Conservation (phyloP, 768 basidiomycete genomes). For the Hydnum rufescens region DNA sequence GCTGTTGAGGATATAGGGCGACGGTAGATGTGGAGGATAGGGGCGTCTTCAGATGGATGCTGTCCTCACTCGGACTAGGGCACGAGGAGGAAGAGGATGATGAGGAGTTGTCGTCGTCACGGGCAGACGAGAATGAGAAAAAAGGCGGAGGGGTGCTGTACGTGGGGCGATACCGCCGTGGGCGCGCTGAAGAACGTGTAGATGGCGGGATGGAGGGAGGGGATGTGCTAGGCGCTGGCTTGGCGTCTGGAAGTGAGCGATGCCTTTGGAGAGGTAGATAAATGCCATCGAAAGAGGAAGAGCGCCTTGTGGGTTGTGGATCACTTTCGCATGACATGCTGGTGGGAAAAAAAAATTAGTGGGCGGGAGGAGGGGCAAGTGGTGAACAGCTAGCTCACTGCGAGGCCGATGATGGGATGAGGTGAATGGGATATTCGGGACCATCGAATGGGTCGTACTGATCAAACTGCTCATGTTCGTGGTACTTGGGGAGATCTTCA, state of each 20-base stretch:
- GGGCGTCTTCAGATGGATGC: background rate
- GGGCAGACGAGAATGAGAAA: background rate
- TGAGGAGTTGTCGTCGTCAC: background rate
- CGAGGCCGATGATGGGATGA: no score
- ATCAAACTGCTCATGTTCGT: no score
- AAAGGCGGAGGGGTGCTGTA: background rate
- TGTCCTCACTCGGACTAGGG: background rate
- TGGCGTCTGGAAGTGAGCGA: slow-evolving; percentile 1
- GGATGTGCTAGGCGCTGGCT: background rate
- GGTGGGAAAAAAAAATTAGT: no score
- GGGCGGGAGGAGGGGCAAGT: no score
- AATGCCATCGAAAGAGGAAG: no score
- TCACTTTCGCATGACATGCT: no score
- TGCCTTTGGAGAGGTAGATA: no score
- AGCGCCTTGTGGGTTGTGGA: no score
- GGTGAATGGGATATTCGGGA: no score
- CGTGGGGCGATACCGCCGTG: background rate
- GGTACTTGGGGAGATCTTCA: background rate
- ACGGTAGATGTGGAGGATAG: background rate
- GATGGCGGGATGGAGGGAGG: background rate
- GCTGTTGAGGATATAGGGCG: background rate
- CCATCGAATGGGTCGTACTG: no score
- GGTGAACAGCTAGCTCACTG: no score
- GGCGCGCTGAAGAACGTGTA: background rate
- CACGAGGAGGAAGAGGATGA: background rate